These are phyloP conservation scores for Naganishia cerealis DNA, from an alignment of 1,284 basidiomycete genomes.

Conservation along the genomic window DNA sequence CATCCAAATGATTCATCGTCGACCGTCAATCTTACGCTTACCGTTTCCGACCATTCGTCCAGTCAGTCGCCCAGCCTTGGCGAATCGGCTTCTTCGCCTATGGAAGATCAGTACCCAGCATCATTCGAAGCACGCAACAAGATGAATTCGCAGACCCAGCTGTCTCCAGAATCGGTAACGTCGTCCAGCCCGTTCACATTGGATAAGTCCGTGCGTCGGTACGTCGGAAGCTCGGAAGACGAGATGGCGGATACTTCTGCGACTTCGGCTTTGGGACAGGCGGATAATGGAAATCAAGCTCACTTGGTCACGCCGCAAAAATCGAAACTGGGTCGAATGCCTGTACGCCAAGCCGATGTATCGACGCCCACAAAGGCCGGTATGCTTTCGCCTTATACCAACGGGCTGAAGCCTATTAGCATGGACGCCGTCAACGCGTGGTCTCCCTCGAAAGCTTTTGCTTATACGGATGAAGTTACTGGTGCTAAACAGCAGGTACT, in stretches of 20 bases:
- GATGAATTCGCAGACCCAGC: background rate
- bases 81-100: background rate
- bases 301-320: background rate
- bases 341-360: no score
- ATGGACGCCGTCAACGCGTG: constrained; percentile 22
- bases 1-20: constrained; percentile 17
- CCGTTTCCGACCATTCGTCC: constrained; percentile 20
- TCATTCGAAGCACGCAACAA: background rate
- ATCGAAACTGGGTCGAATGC: background rate
- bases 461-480: constrained; percentile 8
- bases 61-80: background rate
- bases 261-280: background rate
- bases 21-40: constrained; percentile 21
- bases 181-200: constrained; percentile 19
- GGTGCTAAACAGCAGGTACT: background rate
- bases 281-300: no score
- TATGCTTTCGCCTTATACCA: constrained; percentile 1
- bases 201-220: constrained; percentile 3
- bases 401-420: constrained; percentile 15
- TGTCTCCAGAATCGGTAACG: background rate
- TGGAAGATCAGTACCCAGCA: background rate
- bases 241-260: constrained; percentile 9
- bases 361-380: background rate
- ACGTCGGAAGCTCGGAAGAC: background rate
- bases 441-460: constrained; percentile 26